phyloP scores from a whole-genome alignment of 768 basidiomycete species.

The Xerocomellus dryophilus region DNA sequence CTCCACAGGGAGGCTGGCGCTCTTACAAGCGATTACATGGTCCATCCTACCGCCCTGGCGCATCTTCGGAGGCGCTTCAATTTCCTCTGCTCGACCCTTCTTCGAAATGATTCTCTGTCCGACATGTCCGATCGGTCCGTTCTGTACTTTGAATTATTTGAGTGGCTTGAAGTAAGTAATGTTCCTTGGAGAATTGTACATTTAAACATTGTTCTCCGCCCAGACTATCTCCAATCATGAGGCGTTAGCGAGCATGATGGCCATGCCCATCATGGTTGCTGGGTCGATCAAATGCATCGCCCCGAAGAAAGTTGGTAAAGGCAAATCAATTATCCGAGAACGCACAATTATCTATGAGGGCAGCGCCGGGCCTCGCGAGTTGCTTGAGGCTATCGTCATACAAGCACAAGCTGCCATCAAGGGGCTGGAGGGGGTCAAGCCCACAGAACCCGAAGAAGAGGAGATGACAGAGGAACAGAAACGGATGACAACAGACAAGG shows the following conservation, averaged over 20 bases:
- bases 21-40: constrained; percentile 83
- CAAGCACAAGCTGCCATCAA: constrained; percentile 92
- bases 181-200: not conserved
- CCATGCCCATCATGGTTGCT: constrained; percentile 93
- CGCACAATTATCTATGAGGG: constrained; percentile 88
- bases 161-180: constrained; percentile 80
- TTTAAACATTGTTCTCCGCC: constrained; percentile 4
- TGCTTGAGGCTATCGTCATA: constrained; percentile 87
- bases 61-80: constrained; percentile 92
- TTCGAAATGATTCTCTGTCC: constrained; percentile 88
- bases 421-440: constrained; percentile 68
- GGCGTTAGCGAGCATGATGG: constrained; percentile 92
- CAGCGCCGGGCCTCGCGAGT: constrained; percentile 84
- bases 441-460: constrained; percentile 43
- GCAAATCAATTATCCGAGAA: constrained; percentile 61
- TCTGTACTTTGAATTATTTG: constrained; percentile 85
- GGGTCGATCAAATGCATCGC: constrained; percentile 62
- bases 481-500: constrained; percentile 73
- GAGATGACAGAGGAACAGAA: constrained; percentile 90
- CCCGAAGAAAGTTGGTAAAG: constrained; percentile 48
- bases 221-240: constrained; percentile 93
- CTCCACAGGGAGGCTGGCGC: constrained; percentile 72
- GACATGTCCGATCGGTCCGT: constrained; percentile 89
- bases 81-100: constrained; percentile 76
- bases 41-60: constrained; percentile 88